Base-by-base conservation (phyloP, 768 basidiomycete genomes). In the Tulasnella sp. region DNA sequence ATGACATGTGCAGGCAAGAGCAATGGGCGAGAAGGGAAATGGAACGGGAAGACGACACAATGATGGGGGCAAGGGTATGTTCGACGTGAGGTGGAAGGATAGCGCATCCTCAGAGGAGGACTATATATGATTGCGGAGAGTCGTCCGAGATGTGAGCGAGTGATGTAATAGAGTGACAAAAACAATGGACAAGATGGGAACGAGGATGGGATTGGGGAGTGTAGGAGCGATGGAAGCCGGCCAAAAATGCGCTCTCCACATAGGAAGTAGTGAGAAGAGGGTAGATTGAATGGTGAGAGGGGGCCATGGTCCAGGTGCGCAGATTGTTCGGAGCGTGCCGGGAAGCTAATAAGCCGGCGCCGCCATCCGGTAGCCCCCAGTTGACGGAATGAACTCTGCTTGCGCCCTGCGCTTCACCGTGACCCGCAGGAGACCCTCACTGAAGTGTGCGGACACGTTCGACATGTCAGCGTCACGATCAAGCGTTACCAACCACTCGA, bases 401-500 rank as follows among this genome's bases (percentile, higher is more conserved):
- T 12, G 53, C 19, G 41, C 25, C 53, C 63, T 29, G 8, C 66
- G 62, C 25, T 52, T 53, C 24, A 67, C 66, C 15, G 66, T 66
- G 44, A 67, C 64, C 31, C 60, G 60, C 15, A 67, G 59, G 3
- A 66, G 38, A n/a, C 66, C 66, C 19, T 60, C 53, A 38, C 61
- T 61, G 54, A 66, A 66, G 29, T 55, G 60, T 38, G 66, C 66
- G 15, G 55, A 63, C 22, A 66, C 59, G 43, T 53, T 59, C 11
- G 51, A 58, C 66, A 67, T 67, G 53, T 66, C 66, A 21, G 64
- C 64, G 41, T 67, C 66, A 10, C 64, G 59, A 46, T 63, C 66
- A 30, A 67, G 64, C 29, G 62, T 66, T 15, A 67, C 64, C 41
- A 66, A 62, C 66, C 66, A 67, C 55, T 67, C 66, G 49, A 66